Percentiles rank a stretch among this genome's conserved stretches.
Conservation (phyloP, 1,139 yeast genomes). For the Trichomonascaceae sp. region DNA sequence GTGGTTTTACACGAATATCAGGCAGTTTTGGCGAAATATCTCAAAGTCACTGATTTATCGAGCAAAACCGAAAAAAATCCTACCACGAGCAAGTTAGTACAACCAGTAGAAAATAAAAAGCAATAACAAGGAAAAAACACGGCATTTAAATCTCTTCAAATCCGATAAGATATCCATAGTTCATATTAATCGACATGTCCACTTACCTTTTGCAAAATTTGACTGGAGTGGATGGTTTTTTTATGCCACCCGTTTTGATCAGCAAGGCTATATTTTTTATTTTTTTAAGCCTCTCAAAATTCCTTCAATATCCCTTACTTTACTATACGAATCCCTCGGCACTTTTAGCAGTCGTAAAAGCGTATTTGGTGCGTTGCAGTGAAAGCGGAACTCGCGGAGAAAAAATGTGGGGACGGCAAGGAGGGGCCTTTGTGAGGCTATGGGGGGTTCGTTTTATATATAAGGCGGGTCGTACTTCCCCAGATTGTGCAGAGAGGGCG, state of each 20-base stretch:
- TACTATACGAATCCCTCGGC: neutral
- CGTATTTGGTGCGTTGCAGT: neutral
- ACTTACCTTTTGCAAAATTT: neutral
- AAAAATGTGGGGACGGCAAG: neutral
- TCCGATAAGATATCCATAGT: neutral
- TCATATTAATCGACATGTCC: neutral
- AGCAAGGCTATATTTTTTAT: neutral
- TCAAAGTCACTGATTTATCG: neutral
- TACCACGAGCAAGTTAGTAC: neutral
- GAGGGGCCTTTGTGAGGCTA: neutral
- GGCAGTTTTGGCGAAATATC: neutral
- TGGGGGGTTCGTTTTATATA: neutral
- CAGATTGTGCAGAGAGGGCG: neutral
- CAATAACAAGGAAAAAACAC: neutral
- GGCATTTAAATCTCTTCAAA: neutral
- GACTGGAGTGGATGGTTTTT: neutral
- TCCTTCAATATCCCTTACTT: neutral
- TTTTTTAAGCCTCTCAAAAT: neutral
- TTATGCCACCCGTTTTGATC: neutral
- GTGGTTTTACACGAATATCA: neutral
- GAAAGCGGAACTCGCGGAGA: neutral
- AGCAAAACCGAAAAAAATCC: neutral
- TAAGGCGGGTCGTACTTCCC: neutral
- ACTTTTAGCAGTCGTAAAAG: neutral
- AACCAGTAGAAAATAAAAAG: too few relatives aligned